Base-by-base conservation (phyloP, 2,329 filamentous ascomycete genomes). In the Gyromitra esculenta region DNA sequence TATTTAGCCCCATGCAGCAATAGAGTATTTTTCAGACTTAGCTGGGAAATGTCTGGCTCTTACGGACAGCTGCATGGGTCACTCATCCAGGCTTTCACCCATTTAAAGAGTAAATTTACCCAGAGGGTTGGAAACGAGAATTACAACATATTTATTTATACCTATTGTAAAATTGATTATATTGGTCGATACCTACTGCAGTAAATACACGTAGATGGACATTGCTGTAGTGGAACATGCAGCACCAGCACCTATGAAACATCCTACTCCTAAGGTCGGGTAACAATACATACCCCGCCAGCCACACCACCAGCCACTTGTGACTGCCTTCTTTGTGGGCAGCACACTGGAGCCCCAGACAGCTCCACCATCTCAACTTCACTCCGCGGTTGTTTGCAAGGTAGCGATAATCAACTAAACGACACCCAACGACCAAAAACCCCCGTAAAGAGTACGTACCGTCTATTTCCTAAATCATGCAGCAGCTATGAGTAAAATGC, bases 401-500 rank as follows among this genome's bases (percentile, higher is more conserved):
- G 60, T 67, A 75, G 72, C 54, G 45, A 72, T 75, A 73, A 75
- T 76, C 64, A 77, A 80, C 78, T 73, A 75, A 81, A 73, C 81
- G 80, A 79, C 78, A 78, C 75, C 67, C 70, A 76, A 77, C 79
- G 73, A 73, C 75, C 77, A 77, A 76, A 79, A 81, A 72, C 52
- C 80, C 64, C 75, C 75, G 78, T 78, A 79, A 81, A 80, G 75
- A 81, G 80, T 81, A 80, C 77, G 80, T 78, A 74, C 63, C 25
- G 41, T 57, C 37, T 56, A 50, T 68, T 66, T 35, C 39, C 18
- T 13, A n/a, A 37, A 8, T 50, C 1, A 39, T 62, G 25, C 50
- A 39, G 37, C 8, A 66, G 54, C 39, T 59, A 67, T 41, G 9
- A 9, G n/a, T 13, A 43, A 41, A 65, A 81, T 84, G 83, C 88